A percentile compares a stretch with the other conserved stretches of the same genome.
phyloP scores from a whole-genome alignment of 139 green algal genomes.

The Coelastrella sp. region DNA sequence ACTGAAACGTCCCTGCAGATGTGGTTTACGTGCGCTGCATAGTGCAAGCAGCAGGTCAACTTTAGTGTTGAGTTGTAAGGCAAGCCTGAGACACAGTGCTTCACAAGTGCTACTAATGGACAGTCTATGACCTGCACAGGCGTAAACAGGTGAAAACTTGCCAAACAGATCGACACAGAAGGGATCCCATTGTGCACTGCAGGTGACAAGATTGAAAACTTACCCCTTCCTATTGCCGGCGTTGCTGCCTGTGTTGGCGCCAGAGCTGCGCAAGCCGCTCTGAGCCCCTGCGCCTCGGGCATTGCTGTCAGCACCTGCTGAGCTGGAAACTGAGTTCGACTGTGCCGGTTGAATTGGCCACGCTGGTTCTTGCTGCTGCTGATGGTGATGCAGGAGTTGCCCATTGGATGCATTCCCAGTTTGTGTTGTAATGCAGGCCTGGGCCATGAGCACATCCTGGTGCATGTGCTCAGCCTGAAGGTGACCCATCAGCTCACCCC shows the following conservation, averaged over 20 bases:
- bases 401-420: constrained; percentile 14
- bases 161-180: no score
- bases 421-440: background rate
- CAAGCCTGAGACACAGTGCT: no score
- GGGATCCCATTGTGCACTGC: no score
- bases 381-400: background rate
- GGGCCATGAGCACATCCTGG: constrained; percentile 24
- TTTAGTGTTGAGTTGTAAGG: background rate
- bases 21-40: constrained; percentile 47
- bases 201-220: background rate
- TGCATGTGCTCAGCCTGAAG: background rate
- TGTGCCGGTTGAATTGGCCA: background rate
- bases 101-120: background rate
- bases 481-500: background rate
- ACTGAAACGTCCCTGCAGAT: constrained; percentile 82
- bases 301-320: background rate
- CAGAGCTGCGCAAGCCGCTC: constrained; percentile 12
- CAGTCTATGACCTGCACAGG: background rate
- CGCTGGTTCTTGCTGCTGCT: constrained; percentile 1
- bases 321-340: constrained; percentile 30
- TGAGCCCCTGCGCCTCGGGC: background rate
- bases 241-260: constrained; percentile 27
- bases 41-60: background rate
- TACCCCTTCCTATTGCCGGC: constrained; percentile 39
- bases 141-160: no score